Evolutionary conservation across 495 filamentous ascomycete genomes (phyloP).

Genomic region (Penicillium lividum): DNA sequence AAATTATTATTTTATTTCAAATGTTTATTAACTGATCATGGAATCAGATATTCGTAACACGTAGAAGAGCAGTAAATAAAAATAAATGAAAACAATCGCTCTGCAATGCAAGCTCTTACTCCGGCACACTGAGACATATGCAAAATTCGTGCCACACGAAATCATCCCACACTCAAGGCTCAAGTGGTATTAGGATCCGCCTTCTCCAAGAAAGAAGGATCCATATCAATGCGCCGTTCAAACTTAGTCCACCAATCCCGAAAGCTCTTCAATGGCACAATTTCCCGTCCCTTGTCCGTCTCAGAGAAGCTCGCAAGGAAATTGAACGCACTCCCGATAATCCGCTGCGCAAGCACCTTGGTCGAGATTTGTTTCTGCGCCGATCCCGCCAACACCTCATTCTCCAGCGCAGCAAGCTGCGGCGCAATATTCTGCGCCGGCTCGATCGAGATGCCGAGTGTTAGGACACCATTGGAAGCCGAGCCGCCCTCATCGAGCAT

Average conservation of each 20-base stretch:
- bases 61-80: neutral
- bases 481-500: slow-evolving; percentile 46
- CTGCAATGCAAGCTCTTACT: neutral
- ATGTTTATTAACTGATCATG: too few relatives aligned
- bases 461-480: slow-evolving; percentile 44
- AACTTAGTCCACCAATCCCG: slow-evolving; percentile 98
- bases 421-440: slow-evolving; percentile 66
- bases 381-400: slow-evolving; percentile 16
- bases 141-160: neutral
- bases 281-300: slow-evolving; percentile 64
- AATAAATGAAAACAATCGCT: neutral
- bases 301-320: slow-evolving; percentile 86
- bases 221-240: slow-evolving; percentile 79
- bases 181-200: slow-evolving; percentile 51
- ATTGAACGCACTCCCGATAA: slow-evolving; percentile 97
- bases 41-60: neutral
- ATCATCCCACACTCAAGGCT: neutral
- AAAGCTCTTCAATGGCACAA: slow-evolving; percentile 87
- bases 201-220: slow-evolving; percentile 88
- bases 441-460: slow-evolving; percentile 84
- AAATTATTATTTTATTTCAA: neutral
- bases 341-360: slow-evolving; percentile 81
- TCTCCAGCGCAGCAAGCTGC: slow-evolving; percentile 61
- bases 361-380: slow-evolving; percentile 52
- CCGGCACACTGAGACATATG: neutral